Percentiles rank a stretch among this genome's conserved stretches.
These are phyloP conservation scores for Insectozyma bohioensis DNA, from an alignment of 1,139 yeast genomes.

Conservation along the genomic window DNA sequence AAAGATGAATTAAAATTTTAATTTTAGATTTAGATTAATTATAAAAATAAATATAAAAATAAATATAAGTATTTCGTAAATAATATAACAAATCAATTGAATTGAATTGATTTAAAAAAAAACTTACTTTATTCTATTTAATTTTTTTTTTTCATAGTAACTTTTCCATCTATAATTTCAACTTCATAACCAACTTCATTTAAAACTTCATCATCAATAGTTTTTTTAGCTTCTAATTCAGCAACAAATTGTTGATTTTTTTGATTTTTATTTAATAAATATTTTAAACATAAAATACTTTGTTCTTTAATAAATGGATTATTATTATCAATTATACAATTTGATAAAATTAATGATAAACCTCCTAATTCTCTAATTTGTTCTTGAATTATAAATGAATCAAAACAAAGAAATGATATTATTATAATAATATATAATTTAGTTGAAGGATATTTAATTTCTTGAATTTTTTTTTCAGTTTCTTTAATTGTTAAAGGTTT, in stretches of 20 bases:
- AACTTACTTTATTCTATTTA: no score
- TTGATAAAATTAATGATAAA: conserved; percentile 68
- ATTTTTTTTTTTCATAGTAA: conserved; percentile 21
- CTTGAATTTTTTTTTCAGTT: conserved; percentile 28
- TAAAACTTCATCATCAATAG: conserved; percentile 33
- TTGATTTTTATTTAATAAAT: conserved; percentile 59
- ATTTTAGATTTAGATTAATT: no score
- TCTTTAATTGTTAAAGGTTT: conserved; percentile 31
- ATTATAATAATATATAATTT: conserved; percentile 64
- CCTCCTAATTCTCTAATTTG: conserved; percentile 65
- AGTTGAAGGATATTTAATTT: conserved; percentile 53
- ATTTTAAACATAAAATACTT: conserved; percentile 74
- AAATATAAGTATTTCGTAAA: background rate
- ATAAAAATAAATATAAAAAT: conserved; percentile 1
- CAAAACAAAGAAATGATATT: conserved; percentile 53
- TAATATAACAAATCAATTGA: no score
- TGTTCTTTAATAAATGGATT: conserved; percentile 90
- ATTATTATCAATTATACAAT: conserved; percentile 81
- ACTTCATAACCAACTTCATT: conserved; percentile 43
- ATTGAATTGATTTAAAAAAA: no score
- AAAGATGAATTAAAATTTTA: conserved; percentile 55
- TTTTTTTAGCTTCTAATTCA: conserved; percentile 36
- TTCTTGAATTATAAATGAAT: conserved; percentile 62
- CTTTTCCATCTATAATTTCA: conserved; percentile 36
- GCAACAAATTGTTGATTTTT: conserved; percentile 78